A percentile compares a stretch with the other conserved stretches of the same genome.
phyloP scores from a whole-genome alignment of 1,139 yeast genomes.

The Pneumocystis jirovecii region DNA sequence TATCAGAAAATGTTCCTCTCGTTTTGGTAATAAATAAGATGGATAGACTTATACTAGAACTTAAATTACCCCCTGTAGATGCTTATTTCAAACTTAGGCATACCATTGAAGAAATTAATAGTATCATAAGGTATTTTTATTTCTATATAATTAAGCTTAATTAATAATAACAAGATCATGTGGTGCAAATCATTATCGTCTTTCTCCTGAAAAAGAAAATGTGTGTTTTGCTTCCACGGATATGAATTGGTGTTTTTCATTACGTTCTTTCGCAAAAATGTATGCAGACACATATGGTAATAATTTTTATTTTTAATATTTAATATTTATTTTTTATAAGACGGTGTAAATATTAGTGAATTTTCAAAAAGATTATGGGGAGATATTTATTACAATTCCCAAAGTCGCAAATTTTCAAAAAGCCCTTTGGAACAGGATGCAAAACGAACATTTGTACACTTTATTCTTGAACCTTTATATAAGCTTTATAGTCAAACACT shows the following conservation, averaged over 20 bases:
- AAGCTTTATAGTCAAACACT: slow-evolving; percentile 42
- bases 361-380: slow-evolving; percentile 65
- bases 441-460: slow-evolving; percentile 47
- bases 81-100: slow-evolving; percentile 53
- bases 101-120: slow-evolving; percentile 50
- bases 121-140: slow-evolving; percentile 29
- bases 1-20: slow-evolving; percentile 37
- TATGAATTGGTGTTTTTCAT: slow-evolving; percentile 48
- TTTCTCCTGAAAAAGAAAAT: slow-evolving; percentile 50
- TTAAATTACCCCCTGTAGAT: slow-evolving; percentile 59
- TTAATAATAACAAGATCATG: background rate
- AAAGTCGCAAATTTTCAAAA: slow-evolving; percentile 33
- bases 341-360: slow-evolving; percentile 27
- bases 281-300: slow-evolving; percentile 28
- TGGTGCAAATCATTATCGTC: background rate
- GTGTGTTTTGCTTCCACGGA: slow-evolving; percentile 61
- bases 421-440: slow-evolving; percentile 23
- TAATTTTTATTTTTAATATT: background rate
- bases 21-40: slow-evolving; percentile 62
- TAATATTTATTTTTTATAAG: background rate
- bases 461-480: slow-evolving; percentile 67
- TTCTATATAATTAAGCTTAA: slow-evolving; percentile 16
- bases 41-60: slow-evolving; percentile 66
- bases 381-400: slow-evolving; percentile 39
- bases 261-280: slow-evolving; percentile 46